Conservation (phyloP, 2,329 filamentous ascomycete species). For the Aspergillus jensenii region DNA sequence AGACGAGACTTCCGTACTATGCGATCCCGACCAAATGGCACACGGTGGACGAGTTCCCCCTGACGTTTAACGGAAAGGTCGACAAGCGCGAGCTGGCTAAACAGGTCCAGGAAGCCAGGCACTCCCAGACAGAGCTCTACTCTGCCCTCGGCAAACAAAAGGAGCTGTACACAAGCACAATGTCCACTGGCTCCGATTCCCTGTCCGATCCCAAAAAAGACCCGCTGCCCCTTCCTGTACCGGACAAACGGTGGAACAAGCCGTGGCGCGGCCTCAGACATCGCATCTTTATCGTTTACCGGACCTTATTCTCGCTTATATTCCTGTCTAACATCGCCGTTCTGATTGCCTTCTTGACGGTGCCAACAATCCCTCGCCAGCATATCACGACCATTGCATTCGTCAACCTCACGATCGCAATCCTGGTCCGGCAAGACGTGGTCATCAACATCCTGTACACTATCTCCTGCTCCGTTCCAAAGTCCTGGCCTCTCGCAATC, state of each 20-base stretch:
- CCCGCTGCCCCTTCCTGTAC: not conserved
- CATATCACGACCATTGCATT: conserved; percentile 25
- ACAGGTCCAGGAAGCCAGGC: not conserved
- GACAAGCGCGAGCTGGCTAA: conserved; percentile 6
- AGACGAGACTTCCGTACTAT: conserved; percentile 6
- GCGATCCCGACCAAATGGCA: conserved; percentile 6
- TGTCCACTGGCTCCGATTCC: not conserved
- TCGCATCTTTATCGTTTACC: conserved; percentile 44
- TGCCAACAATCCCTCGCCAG: not conserved
- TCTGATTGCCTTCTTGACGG: conserved; percentile 7
- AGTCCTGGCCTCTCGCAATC: conserved; percentile 32
- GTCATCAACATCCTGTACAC: conserved; percentile 41
- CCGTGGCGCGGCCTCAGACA: conserved; percentile 30
- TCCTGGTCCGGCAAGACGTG: conserved; percentile 41
- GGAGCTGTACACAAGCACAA: not conserved
- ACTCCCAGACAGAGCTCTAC: not conserved
- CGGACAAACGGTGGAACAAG: conserved; percentile 5
- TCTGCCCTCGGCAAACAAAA: not conserved
- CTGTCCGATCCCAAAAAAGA: not conserved
- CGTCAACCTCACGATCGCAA: conserved; percentile 35
- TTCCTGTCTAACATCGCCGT: conserved; percentile 49
- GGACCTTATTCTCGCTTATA: conserved; percentile 56
- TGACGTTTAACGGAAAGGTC: conserved; percentile 11
- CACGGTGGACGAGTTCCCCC: not conserved
- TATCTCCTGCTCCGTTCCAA: conserved; percentile 31